A percentile compares a stretch with the other conserved stretches of the same genome.
Evolutionary conservation across 768 basidiomycete species (phyloP).

Genomic region (Lanmaoa rubissima): DNA sequence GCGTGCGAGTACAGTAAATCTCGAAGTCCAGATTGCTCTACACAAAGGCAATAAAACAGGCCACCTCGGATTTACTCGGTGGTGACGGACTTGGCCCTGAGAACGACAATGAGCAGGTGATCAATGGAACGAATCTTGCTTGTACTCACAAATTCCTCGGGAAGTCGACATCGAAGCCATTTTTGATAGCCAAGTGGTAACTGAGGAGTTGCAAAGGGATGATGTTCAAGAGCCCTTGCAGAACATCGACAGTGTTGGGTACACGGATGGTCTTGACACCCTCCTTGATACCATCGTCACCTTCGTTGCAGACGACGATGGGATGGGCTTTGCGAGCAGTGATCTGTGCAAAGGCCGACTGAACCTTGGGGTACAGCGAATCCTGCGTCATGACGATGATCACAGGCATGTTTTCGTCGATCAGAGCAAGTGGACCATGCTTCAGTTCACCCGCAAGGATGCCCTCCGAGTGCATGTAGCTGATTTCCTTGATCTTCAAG

Average conservation of each 20-base stretch:
- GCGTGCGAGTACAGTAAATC: conserved; percentile 12
- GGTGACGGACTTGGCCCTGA: conserved; percentile 75
- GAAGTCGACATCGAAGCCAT: conserved; percentile 92
- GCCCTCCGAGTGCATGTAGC: conserved; percentile 64
- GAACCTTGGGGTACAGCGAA: conserved; percentile 97
- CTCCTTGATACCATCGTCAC: conserved; percentile 73
- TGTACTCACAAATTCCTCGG: conserved; percentile 84
- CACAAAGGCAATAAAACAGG: background rate
- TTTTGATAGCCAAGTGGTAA: conserved; percentile 94
- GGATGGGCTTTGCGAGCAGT: conserved; percentile 95
- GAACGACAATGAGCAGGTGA: conserved; percentile 10
- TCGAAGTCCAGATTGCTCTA: conserved; percentile 11
- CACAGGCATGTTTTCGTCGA: conserved; percentile 98
- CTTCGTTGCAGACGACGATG: conserved; percentile 94
- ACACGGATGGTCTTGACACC: conserved; percentile 89
- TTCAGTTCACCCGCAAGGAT: conserved; percentile 98
- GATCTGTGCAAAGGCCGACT: conserved; percentile 94
- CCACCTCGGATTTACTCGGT: conserved; percentile 49
- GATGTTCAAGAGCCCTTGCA: conserved; percentile 96
- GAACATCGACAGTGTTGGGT: conserved; percentile 88
- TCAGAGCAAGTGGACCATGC: conserved; percentile 95
- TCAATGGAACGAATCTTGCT: background rate
- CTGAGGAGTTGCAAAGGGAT: conserved; percentile 94
- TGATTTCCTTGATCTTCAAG: conserved; percentile 99
- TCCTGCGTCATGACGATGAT: conserved; percentile 99